Evolutionary conservation across 176 grass and related monocot species (phyloP).

Genomic region (Juncus effusus): DNA sequence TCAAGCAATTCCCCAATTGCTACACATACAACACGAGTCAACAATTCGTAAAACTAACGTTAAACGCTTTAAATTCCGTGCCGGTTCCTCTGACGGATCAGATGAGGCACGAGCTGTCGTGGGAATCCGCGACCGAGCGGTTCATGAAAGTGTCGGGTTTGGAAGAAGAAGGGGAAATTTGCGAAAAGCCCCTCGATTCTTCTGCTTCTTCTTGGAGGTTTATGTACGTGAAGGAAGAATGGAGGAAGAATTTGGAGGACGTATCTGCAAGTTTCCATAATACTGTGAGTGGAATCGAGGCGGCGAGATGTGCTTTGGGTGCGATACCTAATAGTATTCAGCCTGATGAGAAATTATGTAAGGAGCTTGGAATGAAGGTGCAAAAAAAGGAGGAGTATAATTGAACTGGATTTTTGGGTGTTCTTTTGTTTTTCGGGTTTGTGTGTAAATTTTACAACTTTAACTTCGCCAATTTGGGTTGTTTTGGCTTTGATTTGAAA

Average conservation of each 20-base stretch:
- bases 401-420: slow-evolving; percentile 1
- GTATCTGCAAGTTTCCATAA: slow-evolving; percentile 85
- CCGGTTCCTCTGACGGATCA: slow-evolving; percentile 57
- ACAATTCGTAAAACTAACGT: slow-evolving; percentile 65
- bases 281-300: slow-evolving; percentile 65
- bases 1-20: slow-evolving; percentile 91
- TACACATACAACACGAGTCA: slow-evolving; percentile 58
- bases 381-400: not conserved
- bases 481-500: slow-evolving; percentile 10
- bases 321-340: slow-evolving; percentile 76
- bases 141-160: slow-evolving; percentile 64
- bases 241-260: slow-evolving; percentile 68
- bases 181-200: slow-evolving; percentile 7
- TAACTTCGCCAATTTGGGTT: not conserved
- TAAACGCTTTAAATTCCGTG: slow-evolving; percentile 54
- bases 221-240: slow-evolving; percentile 56
- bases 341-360: slow-evolving; percentile 74
- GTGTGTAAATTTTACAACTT: slow-evolving; percentile 6
- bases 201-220: slow-evolving; percentile 38
- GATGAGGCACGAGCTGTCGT: slow-evolving; percentile 72
- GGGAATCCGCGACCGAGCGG: slow-evolving; percentile 87
- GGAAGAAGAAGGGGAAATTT: slow-evolving; percentile 18
- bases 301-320: slow-evolving; percentile 72
- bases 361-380: slow-evolving; percentile 71
- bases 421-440: slow-evolving; percentile 20